Base-by-base conservation (phyloP, 208 protist species). In the Borovskyia barvae region DNA sequence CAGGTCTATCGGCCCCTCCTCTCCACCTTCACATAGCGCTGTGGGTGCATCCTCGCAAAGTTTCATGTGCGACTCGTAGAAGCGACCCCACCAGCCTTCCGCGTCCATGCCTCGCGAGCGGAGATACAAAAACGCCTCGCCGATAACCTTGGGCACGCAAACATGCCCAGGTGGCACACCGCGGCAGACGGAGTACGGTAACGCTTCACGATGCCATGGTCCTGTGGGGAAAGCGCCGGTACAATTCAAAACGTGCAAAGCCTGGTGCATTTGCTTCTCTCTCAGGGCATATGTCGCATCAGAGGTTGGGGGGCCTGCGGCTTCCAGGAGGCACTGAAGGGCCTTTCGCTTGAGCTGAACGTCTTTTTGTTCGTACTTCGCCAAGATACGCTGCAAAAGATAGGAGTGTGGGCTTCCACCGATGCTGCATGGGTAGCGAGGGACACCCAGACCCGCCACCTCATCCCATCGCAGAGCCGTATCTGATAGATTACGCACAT, bases 51-150 rank as follows among this genome's bases (percentile, higher is more conserved):
- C 22, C 24, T 41, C 29, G 52, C 41, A 43, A 52, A 62, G 2
- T 46, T 48, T 1, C 32, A 33, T n/a, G n/a, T n/a, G n/a, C n/a
- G n/a, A n/a, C n/a, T 0, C 5, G 39, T 69, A 69, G 45, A 57
- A 62, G 26, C 53, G 41, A 0, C 12, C 24, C 63, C 63, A 69
- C 63, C 63, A 69, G 3, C 36, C 39, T 5, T 58, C 47, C 11
- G 32, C 63, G 28, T 69, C 53, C 36, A 47, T 45, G 19, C 53
- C 63, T 2, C 30, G 37, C 6, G 6, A 26, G 46, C 29, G 53
- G 20, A 69, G 39, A 37, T 42, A 49, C 9, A 62, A 22, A 39
- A 64, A 75, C 0, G 32, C 35, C 12, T 53, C 45, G 15, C 55
- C 68, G n/a, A 75, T 54, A 5, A 50, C 52, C 0, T 2, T 1